A percentile compares a stretch with the other conserved stretches of the same genome.
These are phyloP conservation scores for Phytophthora pini DNA, from an alignment of 352 stramenopile species.

Conservation along the genomic window DNA sequence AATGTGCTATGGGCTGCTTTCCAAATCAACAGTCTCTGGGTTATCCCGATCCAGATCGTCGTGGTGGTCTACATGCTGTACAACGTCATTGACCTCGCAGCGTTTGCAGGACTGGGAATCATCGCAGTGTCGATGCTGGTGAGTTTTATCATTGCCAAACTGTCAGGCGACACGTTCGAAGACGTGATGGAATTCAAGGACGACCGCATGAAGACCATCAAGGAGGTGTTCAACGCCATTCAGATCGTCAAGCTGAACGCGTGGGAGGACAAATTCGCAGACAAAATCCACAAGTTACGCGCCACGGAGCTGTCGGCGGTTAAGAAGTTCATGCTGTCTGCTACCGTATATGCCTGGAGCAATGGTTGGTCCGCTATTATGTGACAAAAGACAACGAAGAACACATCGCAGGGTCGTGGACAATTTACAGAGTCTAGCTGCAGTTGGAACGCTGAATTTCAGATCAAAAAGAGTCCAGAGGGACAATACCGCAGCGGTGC, in stretches of 20 bases:
- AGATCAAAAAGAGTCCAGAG: no score
- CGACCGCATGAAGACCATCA: slow-evolving; percentile 88
- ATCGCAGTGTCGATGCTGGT: slow-evolving; percentile 36
- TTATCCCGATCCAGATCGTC: slow-evolving; percentile 49
- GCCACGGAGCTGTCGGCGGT: slow-evolving; percentile 85
- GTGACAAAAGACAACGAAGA: no score
- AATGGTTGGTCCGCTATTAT: no score
- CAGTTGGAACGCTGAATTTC: no score
- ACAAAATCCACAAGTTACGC: slow-evolving; percentile 71
- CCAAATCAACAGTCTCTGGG: slow-evolving; percentile 53
- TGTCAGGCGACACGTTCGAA: slow-evolving; percentile 62
- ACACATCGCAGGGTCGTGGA: no score
- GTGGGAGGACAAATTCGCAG: slow-evolving; percentile 87
- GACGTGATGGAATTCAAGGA: slow-evolving; percentile 89
- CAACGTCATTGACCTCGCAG: slow-evolving; percentile 44
- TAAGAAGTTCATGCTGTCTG: slow-evolving; percentile 34
- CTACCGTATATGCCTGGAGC: no score
- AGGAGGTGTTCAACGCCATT: slow-evolving; percentile 92
- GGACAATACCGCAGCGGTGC: no score
- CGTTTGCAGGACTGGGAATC: slow-evolving; percentile 45
- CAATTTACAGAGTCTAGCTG: no score
- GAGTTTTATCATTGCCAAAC: slow-evolving; percentile 64
- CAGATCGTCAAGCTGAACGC: slow-evolving; percentile 96
- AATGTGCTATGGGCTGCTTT: slow-evolving; percentile 46
- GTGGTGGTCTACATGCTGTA: slow-evolving; percentile 49